Evolutionary conservation across 768 basidiomycete genomes (phyloP).

Genomic region (Leccinum broughii): DNA sequence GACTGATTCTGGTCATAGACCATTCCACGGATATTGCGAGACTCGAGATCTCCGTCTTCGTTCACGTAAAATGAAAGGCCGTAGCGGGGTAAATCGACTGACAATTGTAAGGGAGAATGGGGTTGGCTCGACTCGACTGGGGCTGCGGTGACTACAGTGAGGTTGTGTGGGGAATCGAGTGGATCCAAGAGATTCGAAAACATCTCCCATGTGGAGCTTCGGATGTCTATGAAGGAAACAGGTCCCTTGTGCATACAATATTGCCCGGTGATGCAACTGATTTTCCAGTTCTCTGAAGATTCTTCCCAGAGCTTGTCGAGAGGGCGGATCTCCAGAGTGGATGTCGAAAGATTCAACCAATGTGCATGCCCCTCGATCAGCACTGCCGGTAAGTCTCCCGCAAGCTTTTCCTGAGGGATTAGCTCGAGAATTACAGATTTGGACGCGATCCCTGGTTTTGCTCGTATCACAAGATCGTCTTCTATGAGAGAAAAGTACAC

Average conservation of each 20-base stretch:
- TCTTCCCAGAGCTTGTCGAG: conserved; percentile 25
- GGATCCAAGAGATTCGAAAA: conserved; percentile 24
- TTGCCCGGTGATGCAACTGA: conserved; percentile 13
- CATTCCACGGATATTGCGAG: conserved; percentile 42
- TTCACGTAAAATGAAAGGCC: conserved; percentile 42
- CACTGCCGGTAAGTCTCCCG: conserved; percentile 26
- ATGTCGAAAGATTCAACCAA: conserved; percentile 32
- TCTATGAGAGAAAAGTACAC: conserved; percentile 23
- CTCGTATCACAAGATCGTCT: conserved; percentile 21
- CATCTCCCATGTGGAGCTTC: conserved; percentile 30
- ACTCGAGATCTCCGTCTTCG: conserved; percentile 36
- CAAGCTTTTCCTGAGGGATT: conserved; percentile 24
- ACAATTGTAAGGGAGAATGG: conserved; percentile 15
- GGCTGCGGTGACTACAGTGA: conserved; percentile 22
- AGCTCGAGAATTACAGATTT: neutral
- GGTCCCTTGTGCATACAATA: conserved; percentile 9
- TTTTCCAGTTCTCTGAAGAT: conserved; percentile 29
- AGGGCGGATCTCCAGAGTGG: conserved; percentile 30
- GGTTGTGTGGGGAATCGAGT: conserved; percentile 25
- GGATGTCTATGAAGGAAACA: conserved; percentile 27
- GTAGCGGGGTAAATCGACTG: conserved; percentile 41
- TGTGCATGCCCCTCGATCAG: conserved; percentile 28
- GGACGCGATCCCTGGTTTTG: neutral
- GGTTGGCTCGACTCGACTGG: neutral
- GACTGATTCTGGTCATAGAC: conserved; percentile 44